phyloP scores from a whole-genome alignment of 192 early-diverging fungal species.

The Rhizophagus prolifer region DNA sequence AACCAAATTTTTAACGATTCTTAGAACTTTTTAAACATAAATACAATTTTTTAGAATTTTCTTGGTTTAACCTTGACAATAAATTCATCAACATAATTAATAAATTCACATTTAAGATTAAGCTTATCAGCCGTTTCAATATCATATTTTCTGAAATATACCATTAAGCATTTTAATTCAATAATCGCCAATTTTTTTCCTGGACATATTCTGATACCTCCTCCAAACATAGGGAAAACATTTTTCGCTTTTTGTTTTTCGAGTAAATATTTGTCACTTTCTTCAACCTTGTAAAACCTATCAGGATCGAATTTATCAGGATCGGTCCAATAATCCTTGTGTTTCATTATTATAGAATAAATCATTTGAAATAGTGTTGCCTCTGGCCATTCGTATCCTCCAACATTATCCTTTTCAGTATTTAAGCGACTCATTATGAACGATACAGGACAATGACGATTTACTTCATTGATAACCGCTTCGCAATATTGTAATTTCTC shows the following conservation, averaged over 20 bases:
- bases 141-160: slow-evolving; percentile 8
- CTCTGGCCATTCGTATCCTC: background rate
- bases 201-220: background rate
- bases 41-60: background rate
- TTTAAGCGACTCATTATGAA: too few species aligned
- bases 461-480: slow-evolving; percentile 7
- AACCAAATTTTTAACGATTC: too few species aligned
- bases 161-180: background rate
- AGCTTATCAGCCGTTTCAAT: slow-evolving; percentile 12
- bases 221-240: slow-evolving; percentile 8
- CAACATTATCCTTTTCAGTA: background rate
- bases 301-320: slow-evolving; percentile 20
- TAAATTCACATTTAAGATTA: background rate
- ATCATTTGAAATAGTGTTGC: background rate
- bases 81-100: background rate
- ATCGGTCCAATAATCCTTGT: background rate
- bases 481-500: slow-evolving; percentile 10
- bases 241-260: background rate
- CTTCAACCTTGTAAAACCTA: background rate
- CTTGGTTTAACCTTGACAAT: background rate
- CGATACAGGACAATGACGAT: background rate
- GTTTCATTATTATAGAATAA: background rate
- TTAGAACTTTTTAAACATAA: too few species aligned
- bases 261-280: too few species aligned
- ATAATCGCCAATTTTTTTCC: slow-evolving; percentile 11